Evolutionary conservation across 345 rosid species (phyloP).

Genomic region (Eutrema yunnanense): DNA sequence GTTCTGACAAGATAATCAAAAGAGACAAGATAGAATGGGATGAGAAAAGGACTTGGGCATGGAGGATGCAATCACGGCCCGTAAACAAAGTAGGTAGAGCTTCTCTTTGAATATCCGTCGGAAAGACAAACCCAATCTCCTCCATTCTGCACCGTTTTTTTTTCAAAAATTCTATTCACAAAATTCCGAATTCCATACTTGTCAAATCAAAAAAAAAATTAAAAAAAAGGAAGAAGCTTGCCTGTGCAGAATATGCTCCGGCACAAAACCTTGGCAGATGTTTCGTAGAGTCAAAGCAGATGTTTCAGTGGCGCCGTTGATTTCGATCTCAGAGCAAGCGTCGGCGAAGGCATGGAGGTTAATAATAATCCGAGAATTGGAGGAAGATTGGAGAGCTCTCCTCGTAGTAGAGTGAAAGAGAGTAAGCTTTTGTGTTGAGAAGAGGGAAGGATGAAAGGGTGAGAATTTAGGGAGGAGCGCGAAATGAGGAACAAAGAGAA

Average conservation of each 20-base stretch:
- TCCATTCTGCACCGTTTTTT: slow-evolving; percentile 43
- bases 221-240: neutral
- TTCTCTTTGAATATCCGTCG: slow-evolving; percentile 69
- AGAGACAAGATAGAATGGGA: neutral
- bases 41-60: slow-evolving; percentile 66
- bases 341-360: slow-evolving; percentile 8
- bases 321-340: slow-evolving; percentile 1
- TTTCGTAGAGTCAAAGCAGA: slow-evolving; percentile 12
- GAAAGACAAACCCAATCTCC: slow-evolving; percentile 53
- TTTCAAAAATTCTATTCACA: neutral
- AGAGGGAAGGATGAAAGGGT: neutral
- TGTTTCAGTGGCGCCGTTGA: neutral
- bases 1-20: neutral
- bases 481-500: slow-evolving; percentile 17
- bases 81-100: slow-evolving; percentile 68
- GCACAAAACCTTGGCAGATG: slow-evolving; percentile 26
- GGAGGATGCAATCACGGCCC: slow-evolving; percentile 74
- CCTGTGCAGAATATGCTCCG: slow-evolving; percentile 26
- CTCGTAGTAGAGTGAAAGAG: neutral
- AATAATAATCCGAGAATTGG: neutral
- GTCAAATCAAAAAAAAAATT: neutral
- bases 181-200: neutral
- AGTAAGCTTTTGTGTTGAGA: neutral
- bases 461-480: neutral
- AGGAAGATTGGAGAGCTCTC: slow-evolving; percentile 3